phyloP scores from a whole-genome alignment of 345 rosid genomes.

The Moricandia arvensis region DNA sequence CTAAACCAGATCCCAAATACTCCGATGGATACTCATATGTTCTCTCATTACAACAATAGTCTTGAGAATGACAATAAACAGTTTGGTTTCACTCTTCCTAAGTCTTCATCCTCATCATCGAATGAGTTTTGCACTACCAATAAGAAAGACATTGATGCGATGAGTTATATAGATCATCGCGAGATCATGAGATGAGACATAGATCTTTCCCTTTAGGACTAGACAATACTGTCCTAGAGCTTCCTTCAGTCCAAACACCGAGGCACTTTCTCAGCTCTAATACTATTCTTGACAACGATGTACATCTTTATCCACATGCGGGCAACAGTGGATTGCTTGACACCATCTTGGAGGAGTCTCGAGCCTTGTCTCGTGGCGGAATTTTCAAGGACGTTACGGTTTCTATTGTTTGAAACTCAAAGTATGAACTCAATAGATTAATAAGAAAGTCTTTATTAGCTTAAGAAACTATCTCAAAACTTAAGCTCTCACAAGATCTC shows the following conservation, averaged over 20 bases:
- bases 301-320: slow-evolving; percentile 2
- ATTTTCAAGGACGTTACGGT: slow-evolving; percentile 18
- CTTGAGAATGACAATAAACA: slow-evolving; percentile 15
- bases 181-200: slow-evolving; percentile 21
- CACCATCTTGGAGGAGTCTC: slow-evolving; percentile 55
- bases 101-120: slow-evolving; percentile 36
- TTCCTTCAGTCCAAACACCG: slow-evolving; percentile 53
- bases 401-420: too few relatives aligned
- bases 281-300: slow-evolving; percentile 18
- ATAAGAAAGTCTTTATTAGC: too few relatives aligned
- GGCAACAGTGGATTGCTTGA: slow-evolving; percentile 57
- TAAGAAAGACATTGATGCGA: slow-evolving; percentile 23
- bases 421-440: too few relatives aligned
- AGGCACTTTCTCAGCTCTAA: slow-evolving; percentile 20
- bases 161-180: slow-evolving; percentile 55
- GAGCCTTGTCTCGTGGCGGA: slow-evolving; percentile 37
- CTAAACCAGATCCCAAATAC: slow-evolving; percentile 25
- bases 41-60: slow-evolving; percentile 31
- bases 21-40: slow-evolving; percentile 19
- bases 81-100: slow-evolving; percentile 34
- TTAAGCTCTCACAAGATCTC: too few relatives aligned
- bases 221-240: slow-evolving; percentile 40
- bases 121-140: slow-evolving; percentile 18
- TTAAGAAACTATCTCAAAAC: too few relatives aligned
- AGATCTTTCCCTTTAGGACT: slow-evolving; percentile 29